These are phyloP conservation scores for Rauvolfia tetraphylla DNA, from an alignment of 257 asterid species.

Conservation along the genomic window DNA sequence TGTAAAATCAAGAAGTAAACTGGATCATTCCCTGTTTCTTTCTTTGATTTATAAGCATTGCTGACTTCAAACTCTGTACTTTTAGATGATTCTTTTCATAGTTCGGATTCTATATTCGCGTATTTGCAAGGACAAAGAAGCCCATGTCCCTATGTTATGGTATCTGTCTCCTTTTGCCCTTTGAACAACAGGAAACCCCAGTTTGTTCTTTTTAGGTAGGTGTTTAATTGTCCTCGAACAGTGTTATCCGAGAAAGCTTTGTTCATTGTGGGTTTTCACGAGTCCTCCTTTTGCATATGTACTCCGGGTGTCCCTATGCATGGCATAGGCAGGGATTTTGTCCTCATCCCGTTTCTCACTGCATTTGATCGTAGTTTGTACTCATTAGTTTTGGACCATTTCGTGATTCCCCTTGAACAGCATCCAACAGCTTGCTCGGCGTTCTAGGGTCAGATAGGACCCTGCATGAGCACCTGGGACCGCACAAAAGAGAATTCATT, in stretches of 20 bases:
- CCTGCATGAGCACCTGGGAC: neutral
- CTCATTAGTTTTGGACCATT: constrained; percentile 1
- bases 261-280: constrained; percentile 3
- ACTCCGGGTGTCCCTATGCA: constrained; percentile 4
- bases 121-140: neutral
- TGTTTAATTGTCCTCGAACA: neutral
- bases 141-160: neutral
- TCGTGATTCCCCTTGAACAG: neutral
- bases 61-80: too few relatives aligned
- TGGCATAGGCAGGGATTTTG: neutral
- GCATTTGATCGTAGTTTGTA: neutral
- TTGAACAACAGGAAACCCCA: neutral
- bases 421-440: neutral
- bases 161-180: neutral
- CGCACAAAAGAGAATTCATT: neutral
- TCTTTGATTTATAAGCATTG: neutral
- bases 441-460: neutral
- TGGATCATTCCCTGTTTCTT: neutral
- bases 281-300: neutral
- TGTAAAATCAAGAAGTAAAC: neutral
- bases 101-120: too few relatives aligned
- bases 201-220: neutral
- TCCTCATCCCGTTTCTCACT: neutral
- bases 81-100: too few relatives aligned
- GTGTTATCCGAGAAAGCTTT: neutral